Conservation (phyloP, 352 stramenopile species). For the Phytopythium vexans region DNA sequence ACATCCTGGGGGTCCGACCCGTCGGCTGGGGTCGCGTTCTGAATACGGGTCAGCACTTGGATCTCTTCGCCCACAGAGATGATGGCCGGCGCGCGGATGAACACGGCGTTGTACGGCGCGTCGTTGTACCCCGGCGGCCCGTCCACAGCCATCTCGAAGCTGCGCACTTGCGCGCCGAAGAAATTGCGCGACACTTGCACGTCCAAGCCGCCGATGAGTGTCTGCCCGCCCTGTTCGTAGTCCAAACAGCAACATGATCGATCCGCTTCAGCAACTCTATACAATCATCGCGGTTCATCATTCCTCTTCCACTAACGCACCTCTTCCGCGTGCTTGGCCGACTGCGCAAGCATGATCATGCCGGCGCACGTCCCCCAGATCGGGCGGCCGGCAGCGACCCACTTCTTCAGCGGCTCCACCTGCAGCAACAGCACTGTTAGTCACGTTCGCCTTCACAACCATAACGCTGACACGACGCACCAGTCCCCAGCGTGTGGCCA, state of each 20-base stretch:
- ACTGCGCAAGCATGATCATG: slow-evolving; percentile 94
- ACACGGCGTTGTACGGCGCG: slow-evolving; percentile 91
- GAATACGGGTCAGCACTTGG: slow-evolving; percentile 89
- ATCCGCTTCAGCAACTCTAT: no score
- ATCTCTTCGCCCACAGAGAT: slow-evolving; percentile 88
- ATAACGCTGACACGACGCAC: slow-evolving; percentile 11
- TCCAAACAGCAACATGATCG: no score
- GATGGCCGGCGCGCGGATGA: slow-evolving; percentile 96
- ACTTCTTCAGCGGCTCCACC: slow-evolving; percentile 76
- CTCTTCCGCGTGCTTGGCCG: slow-evolving; percentile 73
- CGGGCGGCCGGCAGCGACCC: slow-evolving; percentile 63
- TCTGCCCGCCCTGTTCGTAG: slow-evolving; percentile 91
- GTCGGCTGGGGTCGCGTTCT: slow-evolving; percentile 63
- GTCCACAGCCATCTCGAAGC: slow-evolving; percentile 63
- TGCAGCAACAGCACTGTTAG: background rate
- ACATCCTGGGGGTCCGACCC: slow-evolving; percentile 77
- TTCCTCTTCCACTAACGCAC: no score
- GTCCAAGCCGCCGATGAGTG: slow-evolving; percentile 93
- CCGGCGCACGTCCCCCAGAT: slow-evolving; percentile 97
- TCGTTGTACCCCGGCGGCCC: slow-evolving; percentile 53
- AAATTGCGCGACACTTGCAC: slow-evolving; percentile 97
- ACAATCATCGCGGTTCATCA: no score
- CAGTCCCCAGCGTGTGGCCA: slow-evolving; percentile 80
- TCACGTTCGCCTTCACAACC: background rate
- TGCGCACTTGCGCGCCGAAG: slow-evolving; percentile 93